Evolutionary conservation across 2,329 filamentous ascomycete genomes (phyloP), one percentile per base, ranked within the genome.

Genomic region (Leptographium flavum): DNA sequence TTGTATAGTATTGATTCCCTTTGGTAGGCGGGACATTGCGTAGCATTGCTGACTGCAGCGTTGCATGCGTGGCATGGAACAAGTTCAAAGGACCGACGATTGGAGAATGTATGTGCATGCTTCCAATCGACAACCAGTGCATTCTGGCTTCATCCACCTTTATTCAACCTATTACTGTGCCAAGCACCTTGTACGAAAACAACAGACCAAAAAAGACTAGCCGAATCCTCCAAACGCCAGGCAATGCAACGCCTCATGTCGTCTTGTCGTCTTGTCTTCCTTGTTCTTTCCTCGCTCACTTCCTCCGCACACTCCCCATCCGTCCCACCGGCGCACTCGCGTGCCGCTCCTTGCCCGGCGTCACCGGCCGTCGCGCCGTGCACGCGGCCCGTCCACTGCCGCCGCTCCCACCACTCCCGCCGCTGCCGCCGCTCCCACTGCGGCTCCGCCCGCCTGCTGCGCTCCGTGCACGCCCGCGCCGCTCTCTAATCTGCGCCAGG

Each of bases 401-500:
- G 5, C 28, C 25, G 27, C 37, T 27, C 11, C 17, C 39, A 8
- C 39, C 39, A 21, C n/a, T 6, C 23, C 25, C 23, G 6, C 38
- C 31, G 38, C 37, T 11, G 23, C 23, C 5, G 21, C 23, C 37
- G 14, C 10, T n/a, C 15, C 15, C 23, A 28, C 19, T 40, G 15
- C 10, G 6, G 10, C 25, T 25, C 25, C 17, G 38, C 3, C 27
- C n/a, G n/a, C 40, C 40, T 2, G 28, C 21, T 1, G 81, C 74
- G 58, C 80, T 85, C 53, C 77, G 71, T 46, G 83, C 81, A 39
- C 84, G 68, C 7, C 81, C 82, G 44, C 84, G 67, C 25, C 84
- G 70, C 62, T 85, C 79, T 44, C 79, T 72, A 52, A 90, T 88
- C 58, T 81, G 77, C 45, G 81, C 81, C 15, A 90, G 70, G 4